Evolutionary conservation across 306 rosid genomes (phyloP), one percentile per base, ranked within the genome.

Genomic region (Senna siamea): DNA sequence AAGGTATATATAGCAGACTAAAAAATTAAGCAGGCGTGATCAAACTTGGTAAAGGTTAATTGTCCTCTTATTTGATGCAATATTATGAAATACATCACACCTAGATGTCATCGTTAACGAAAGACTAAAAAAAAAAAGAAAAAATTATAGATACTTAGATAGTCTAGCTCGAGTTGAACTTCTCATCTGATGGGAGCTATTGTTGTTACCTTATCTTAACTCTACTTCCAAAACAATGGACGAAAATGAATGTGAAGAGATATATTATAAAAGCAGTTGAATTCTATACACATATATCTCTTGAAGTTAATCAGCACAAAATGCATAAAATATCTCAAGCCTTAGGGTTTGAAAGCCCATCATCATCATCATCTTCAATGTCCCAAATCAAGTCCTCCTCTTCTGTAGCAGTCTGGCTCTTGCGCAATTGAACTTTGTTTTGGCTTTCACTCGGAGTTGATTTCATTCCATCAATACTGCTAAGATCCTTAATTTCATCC

Each of bases 381-480:
- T 86, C 98, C 98, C 98, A 93, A 79, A 91, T 87, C 86, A 93
- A 87, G 80, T 87, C 97, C 72, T 90, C 98, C 9, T 83, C 98
- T 73, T 89, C 97, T 0, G 96, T 85, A 77, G 87, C 64, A 74
- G 87, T 86, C 61, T 89, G 81, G 51, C 85, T 88, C 76, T 86
- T 89, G 73, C 83, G 85, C 73, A 90, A 78, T 70, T 93, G 90
- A 61, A 72, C 85, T 48, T 76, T 79, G 52, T 63, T 75, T 32
- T 83, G 69, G 69, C 74, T 79, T 63, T 74, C 84, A 74, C 76
- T 66, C 17, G 79, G 58, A 72, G 64, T 67, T 43, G 1, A 59
- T 68, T 89, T 87, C 86, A 87, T 90, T 9, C 84, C 92, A 76
- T 89, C 92, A 75, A 90, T 80, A 77, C 84, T 58, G 76, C 89